A percentile compares a stretch with the other conserved stretches of the same genome.
Evolutionary conservation across 257 asterid species (phyloP).

Genomic region (Solanum sitiens): DNA sequence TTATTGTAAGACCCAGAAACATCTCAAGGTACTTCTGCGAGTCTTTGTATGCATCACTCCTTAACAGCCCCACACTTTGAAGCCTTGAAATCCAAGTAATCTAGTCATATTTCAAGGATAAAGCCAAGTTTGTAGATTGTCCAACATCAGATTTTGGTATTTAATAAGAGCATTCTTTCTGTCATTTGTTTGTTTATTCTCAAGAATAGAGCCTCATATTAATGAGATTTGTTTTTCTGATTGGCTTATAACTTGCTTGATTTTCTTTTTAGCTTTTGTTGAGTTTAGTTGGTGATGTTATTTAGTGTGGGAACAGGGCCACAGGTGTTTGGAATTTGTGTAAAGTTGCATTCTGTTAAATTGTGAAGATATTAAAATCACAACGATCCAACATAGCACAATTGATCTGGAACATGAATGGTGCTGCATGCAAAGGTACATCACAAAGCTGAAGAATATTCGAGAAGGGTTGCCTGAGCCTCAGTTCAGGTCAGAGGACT

Average conservation of each 20-base stretch:
- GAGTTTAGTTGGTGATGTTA: not conserved
- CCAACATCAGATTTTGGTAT: not conserved
- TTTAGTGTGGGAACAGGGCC: not conserved
- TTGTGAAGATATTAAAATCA: conserved; percentile 22
- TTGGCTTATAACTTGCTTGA: not conserved
- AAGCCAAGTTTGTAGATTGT: not conserved
- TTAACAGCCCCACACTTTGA: not conserved
- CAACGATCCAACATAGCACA: conserved; percentile 58
- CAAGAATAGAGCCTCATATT: not conserved
- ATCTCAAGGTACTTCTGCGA: not conserved
- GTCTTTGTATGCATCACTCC: not conserved
- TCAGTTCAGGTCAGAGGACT: conserved; percentile 65
- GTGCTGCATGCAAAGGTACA: conserved; percentile 80
- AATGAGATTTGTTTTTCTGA: not conserved
- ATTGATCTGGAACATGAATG: conserved; percentile 87
- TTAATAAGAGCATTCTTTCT: not conserved
- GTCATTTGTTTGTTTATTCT: not conserved
- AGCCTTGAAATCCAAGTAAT: not conserved
- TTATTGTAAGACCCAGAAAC: not conserved
- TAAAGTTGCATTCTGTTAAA: conserved; percentile 8
- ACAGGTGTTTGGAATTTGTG: conserved; percentile 16
- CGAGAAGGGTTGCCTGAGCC: conserved; percentile 57
- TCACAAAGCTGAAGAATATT: conserved; percentile 71
- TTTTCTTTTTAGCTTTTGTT: not conserved
- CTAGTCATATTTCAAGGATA: not conserved